A percentile compares a stretch with the other conserved stretches of the same genome.
Conservation (phyloP, 2,329 filamentous ascomycete species). For the Aspergillus sp. region DNA sequence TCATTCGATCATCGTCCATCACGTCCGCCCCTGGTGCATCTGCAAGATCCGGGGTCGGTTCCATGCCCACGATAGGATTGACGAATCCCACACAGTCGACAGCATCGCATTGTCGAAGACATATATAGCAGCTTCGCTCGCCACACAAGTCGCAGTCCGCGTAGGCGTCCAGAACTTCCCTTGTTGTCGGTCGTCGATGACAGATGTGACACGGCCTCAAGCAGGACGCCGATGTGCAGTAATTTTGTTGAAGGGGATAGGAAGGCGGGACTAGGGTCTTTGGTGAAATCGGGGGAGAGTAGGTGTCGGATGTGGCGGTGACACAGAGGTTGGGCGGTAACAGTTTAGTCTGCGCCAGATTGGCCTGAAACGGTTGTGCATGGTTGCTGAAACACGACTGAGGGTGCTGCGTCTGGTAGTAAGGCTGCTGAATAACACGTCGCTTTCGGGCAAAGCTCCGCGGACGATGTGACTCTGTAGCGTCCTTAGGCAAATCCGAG, state of each 20-base stretch:
- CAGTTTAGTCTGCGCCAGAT: slow-evolving; percentile 1
- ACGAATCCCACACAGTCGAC: slow-evolving; percentile 23
- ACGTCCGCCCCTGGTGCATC: slow-evolving; percentile 3
- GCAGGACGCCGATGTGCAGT: slow-evolving; percentile 21
- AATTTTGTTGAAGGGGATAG: slow-evolving; percentile 17
- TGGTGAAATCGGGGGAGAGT: slow-evolving; percentile 25
- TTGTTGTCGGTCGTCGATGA: slow-evolving; percentile 39
- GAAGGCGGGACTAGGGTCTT: slow-evolving; percentile 25
- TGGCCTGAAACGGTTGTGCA: slow-evolving; percentile 1
- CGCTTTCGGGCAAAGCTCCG: slow-evolving; percentile 15
- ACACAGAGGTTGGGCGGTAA: slow-evolving; percentile 7
- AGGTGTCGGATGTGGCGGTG: slow-evolving; percentile 1
- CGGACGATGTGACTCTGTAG: slow-evolving; percentile 9
- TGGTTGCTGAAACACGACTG: slow-evolving; percentile 1
- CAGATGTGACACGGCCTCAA: slow-evolving; percentile 43
- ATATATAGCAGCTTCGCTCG: slow-evolving; percentile 41
- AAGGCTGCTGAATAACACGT: slow-evolving; percentile 17
- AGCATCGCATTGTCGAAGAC: slow-evolving; percentile 38
- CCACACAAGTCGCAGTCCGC: slow-evolving; percentile 40
- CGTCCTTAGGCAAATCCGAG: slow-evolving; percentile 9
- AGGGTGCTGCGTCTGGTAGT: slow-evolving; percentile 10
- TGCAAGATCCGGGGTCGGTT: slow-evolving; percentile 5
- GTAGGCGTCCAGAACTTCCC: slow-evolving; percentile 39
- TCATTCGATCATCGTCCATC: background rate
- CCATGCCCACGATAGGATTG: background rate